Percentiles rank a stretch among this genome's conserved stretches.
These are phyloP conservation scores for Colletotrichum sp. DNA, from an alignment of 2,329 filamentous ascomycete species.

Conservation along the genomic window DNA sequence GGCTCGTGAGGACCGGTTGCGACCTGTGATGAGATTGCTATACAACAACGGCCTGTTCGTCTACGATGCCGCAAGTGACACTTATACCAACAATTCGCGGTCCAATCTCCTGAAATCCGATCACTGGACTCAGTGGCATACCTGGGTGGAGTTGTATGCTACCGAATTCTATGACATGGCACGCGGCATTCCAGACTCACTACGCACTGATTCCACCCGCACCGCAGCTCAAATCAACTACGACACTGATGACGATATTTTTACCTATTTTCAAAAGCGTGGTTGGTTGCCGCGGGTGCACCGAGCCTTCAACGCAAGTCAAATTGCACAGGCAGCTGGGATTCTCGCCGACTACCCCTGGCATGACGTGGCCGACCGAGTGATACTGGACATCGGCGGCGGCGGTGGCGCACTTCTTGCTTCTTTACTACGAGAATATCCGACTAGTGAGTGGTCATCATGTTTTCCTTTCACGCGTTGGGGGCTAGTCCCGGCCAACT, in stretches of 20 bases:
- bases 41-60: conserved; percentile 39
- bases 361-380: conserved; percentile 36
- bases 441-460: background rate
- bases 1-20: conserved; percentile 30
- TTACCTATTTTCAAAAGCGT: conserved; percentile 37
- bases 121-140: conserved; percentile 50
- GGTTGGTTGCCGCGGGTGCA: conserved; percentile 39
- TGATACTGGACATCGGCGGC: conserved; percentile 43
- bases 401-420: conserved; percentile 42
- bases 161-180: conserved; percentile 49
- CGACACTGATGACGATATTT: conserved; percentile 44
- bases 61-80: conserved; percentile 28
- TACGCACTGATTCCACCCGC: conserved; percentile 25
- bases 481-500: background rate
- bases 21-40: conserved; percentile 34
- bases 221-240: conserved; percentile 42
- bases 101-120: conserved; percentile 36
- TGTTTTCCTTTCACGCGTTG: background rate
- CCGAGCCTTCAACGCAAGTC: conserved; percentile 39
- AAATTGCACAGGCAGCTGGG: conserved; percentile 39
- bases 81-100: conserved; percentile 36
- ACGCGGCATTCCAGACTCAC: conserved; percentile 37
- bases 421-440: conserved; percentile 32
- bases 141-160: conserved; percentile 47
- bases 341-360: conserved; percentile 46